These are phyloP conservation scores for Colletotrichum agaves DNA, from an alignment of 2,329 filamentous ascomycete species.

Conservation along the genomic window DNA sequence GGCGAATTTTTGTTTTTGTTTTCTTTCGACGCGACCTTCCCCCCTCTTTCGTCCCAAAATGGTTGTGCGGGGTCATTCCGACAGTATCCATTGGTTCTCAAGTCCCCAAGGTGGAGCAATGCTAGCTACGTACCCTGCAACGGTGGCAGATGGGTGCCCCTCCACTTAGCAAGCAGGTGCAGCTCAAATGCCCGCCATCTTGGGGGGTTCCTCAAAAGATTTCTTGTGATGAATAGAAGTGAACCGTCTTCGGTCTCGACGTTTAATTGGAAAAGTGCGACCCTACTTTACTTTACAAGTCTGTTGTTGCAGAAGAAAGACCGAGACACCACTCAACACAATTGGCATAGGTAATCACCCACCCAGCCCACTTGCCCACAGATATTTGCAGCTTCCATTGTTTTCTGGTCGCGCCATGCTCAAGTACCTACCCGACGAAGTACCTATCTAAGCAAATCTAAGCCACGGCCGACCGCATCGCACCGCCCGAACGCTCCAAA, in stretches of 20 bases:
- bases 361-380: background rate
- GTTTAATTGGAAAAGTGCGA: too few species aligned
- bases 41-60: slow-evolving; percentile 1
- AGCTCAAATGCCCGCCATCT: background rate
- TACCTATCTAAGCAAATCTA: background rate
- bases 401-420: too few species aligned
- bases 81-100: background rate
- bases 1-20: slow-evolving; percentile 43
- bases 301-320: background rate
- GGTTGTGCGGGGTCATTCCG: slow-evolving; percentile 10
- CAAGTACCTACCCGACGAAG: too few species aligned
- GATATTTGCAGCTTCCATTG: background rate
- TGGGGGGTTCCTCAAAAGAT: background rate
- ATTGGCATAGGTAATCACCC: background rate
- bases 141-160: slow-evolving; percentile 9
- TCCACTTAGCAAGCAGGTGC: slow-evolving; percentile 25
- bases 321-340: slow-evolving; percentile 5
- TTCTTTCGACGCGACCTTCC: slow-evolving; percentile 42
- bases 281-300: too few species aligned
- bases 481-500: background rate
- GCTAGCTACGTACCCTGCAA: background rate
- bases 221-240: background rate
- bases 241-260: background rate
- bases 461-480: background rate
- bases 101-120: background rate